Evolutionary conservation across 768 basidiomycete species (phyloP).

Genomic region (Suillus subalutaceus): DNA sequence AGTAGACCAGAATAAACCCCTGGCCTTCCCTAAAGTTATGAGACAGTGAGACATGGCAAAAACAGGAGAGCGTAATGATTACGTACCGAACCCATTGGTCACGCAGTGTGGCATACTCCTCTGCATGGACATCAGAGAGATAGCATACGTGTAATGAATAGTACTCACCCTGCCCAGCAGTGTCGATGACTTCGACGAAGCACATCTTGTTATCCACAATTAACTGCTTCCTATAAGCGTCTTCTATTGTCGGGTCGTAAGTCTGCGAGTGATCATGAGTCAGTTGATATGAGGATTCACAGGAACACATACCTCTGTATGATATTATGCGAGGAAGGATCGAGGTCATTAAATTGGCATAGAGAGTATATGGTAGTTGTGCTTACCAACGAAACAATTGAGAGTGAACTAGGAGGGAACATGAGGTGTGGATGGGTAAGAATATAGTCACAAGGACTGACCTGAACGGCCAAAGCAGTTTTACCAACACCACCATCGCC

Average conservation of each 20-base stretch:
- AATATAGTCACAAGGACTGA: constrained; percentile 37
- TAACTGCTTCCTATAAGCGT: constrained; percentile 94
- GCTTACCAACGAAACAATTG: constrained; percentile 93
- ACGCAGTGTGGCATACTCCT: constrained; percentile 95
- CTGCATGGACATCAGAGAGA: constrained; percentile 45
- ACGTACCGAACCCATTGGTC: constrained; percentile 98
- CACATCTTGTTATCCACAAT: constrained; percentile 95
- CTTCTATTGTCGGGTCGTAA: constrained; percentile 98
- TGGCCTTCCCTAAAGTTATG: constrained; percentile 79
- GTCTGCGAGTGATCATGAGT: constrained; percentile 52
- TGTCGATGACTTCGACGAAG: constrained; percentile 96
- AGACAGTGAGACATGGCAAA: constrained; percentile 13
- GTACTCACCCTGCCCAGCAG: constrained; percentile 89
- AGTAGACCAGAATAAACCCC: constrained; percentile 97
- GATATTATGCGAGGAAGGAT: constrained; percentile 16
- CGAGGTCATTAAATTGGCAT: constrained; percentile 17
- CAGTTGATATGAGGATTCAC: constrained; percentile 15
- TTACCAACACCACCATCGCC: constrained; percentile 98
- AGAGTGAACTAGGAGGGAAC: constrained; percentile 74
- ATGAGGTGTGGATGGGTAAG: constrained; percentile 16
- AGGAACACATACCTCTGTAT: constrained; percentile 53
- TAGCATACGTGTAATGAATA: constrained; percentile 9
- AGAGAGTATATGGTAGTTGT: constrained; percentile 9
- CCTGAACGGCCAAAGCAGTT: constrained; percentile 95
- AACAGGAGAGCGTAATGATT: constrained; percentile 7